Base-by-base conservation (phyloP, 306 rosid genomes). In the Gynostemma pentaphyllum region DNA sequence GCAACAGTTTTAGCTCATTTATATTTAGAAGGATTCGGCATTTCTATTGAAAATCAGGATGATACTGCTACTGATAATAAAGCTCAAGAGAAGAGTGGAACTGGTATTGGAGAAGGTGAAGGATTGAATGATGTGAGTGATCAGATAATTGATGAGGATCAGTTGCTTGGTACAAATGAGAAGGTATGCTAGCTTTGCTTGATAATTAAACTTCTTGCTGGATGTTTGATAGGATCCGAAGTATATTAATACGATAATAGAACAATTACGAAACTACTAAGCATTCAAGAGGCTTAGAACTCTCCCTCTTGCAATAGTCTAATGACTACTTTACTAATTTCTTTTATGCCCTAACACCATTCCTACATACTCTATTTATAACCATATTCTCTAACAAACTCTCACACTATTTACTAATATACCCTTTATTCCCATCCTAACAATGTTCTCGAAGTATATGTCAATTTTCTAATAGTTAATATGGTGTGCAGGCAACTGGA, bases 61-160 rank as follows among this genome's bases (percentile, higher is more conserved):
- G 80, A 78, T 1, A 83, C 83, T 63, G 87, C 66, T 48, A 41
- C 71, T 28, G 68, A 13, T 45, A 74, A 82, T 60, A 23, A 66
- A n/a, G 64, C 81, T 57, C 79, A 85, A 71, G 95, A 82, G 47
- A 85, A 74, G 49, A 74, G 61, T 66, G 97, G 95, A 64, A 90
- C 88, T 5, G 97, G 95, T 49, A 84, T 90, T 92, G 95, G 92
- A 23, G 97, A 87, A 65, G 97, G 97, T 68, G 78, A 68, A 2
- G 97, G 97, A 65, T 16, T 66, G 72, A 84, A 81, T 11, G 97
- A 90, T 79, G 94, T 90, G 66, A 90, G 95, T 67, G 95, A 92
- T 62, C 92, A 86, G 81, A 88, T 92, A 46, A 74, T 83, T 3
- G 88, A 92, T 70, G 95, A 88, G 82, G 96, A 88, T 79, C 98